phyloP scores from a whole-genome alignment of 2,329 filamentous ascomycete genomes.

The Hypoxylon sp. region DNA sequence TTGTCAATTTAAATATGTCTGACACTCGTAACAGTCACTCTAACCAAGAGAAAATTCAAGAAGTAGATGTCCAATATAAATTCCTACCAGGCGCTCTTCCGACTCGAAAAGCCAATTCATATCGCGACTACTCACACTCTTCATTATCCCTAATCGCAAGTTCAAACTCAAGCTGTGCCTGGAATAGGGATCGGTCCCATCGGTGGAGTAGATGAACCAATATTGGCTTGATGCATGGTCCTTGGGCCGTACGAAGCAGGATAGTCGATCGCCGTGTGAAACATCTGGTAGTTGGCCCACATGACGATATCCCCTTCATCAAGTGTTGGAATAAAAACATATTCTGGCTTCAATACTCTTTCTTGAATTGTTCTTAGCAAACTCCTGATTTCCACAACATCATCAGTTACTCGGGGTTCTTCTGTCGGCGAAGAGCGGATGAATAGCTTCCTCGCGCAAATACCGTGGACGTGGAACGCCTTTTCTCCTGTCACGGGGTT shows the following conservation, averaged over 20 bases:
- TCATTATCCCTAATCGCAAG: background rate
- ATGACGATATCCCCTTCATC: slow-evolving; percentile 56
- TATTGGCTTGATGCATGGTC: slow-evolving; percentile 58
- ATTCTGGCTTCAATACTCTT: slow-evolving; percentile 53
- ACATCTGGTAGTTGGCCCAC: slow-evolving; percentile 55
- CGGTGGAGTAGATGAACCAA: slow-evolving; percentile 45
- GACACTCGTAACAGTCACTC: too few relatives aligned
- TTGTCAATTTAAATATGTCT: too few relatives aligned
- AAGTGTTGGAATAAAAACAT: slow-evolving; percentile 50
- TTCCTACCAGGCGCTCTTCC: too few relatives aligned
- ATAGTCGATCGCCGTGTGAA: slow-evolving; percentile 56
- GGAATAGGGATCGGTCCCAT: slow-evolving; percentile 36
- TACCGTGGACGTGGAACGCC: slow-evolving; percentile 55
- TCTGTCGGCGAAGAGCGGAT: slow-evolving; percentile 47
- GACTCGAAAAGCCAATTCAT: too few relatives aligned
- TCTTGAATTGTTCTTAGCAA: slow-evolving; percentile 50
- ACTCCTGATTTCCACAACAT: slow-evolving; percentile 49
- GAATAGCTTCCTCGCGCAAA: slow-evolving; percentile 51
- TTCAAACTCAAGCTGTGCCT: slow-evolving; percentile 7
- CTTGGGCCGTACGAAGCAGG: slow-evolving; percentile 50
- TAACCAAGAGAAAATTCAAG: too few relatives aligned
- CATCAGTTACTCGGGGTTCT: slow-evolving; percentile 48
- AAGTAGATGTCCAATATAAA: too few relatives aligned
- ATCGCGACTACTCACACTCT: too few relatives aligned
- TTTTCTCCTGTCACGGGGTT: slow-evolving; percentile 54